These are phyloP conservation scores for Yamadazyma takamatsuzukensis DNA, from an alignment of 805 yeast species.

Conservation along the genomic window DNA sequence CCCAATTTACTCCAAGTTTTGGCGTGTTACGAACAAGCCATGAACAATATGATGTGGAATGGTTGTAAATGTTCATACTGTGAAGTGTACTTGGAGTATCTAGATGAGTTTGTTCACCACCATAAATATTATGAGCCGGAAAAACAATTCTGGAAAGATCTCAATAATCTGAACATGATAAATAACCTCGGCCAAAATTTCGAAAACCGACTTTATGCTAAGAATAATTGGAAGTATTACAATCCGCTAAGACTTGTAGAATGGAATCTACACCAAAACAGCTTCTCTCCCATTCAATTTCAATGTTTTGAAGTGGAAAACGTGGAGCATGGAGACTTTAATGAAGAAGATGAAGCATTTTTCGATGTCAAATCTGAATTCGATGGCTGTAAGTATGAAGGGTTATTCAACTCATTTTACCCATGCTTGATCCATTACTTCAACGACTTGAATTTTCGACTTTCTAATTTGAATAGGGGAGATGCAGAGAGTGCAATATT, in stretches of 20 bases:
- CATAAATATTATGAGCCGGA: constrained; percentile 56
- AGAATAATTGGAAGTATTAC: constrained; percentile 10
- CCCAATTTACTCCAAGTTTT: constrained; percentile 60
- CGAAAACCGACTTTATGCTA: constrained; percentile 3
- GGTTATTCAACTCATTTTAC: constrained; percentile 10
- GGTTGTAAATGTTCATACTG: constrained; percentile 70
- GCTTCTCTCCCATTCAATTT: constrained; percentile 21
- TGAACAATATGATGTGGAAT: constrained; percentile 72
- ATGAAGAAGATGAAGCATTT: constrained; percentile 25
- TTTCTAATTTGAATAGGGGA: constrained; percentile 36
- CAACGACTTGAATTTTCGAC: constrained; percentile 27
- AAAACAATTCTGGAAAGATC: constrained; percentile 50
- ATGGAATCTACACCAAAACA: constrained; percentile 12
- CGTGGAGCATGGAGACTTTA: constrained; percentile 35
- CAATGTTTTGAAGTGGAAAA: constrained; percentile 30
- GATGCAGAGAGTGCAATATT: constrained; percentile 35
- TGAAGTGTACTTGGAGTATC: constrained; percentile 40
- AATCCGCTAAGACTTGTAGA: constrained; percentile 1
- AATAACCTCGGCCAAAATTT: constrained; percentile 43
- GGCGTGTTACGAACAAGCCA: constrained; percentile 66
- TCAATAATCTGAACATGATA: constrained; percentile 56
- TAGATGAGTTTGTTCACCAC: constrained; percentile 59
- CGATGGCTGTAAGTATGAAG: constrained; percentile 5
- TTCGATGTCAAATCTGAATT: constrained; percentile 9
- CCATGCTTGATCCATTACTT: constrained; percentile 31